Percentiles rank a stretch among this genome's conserved stretches.
Conservation (phyloP, 2,329 filamentous ascomycete species). For the Colletotrichum abscissum region DNA sequence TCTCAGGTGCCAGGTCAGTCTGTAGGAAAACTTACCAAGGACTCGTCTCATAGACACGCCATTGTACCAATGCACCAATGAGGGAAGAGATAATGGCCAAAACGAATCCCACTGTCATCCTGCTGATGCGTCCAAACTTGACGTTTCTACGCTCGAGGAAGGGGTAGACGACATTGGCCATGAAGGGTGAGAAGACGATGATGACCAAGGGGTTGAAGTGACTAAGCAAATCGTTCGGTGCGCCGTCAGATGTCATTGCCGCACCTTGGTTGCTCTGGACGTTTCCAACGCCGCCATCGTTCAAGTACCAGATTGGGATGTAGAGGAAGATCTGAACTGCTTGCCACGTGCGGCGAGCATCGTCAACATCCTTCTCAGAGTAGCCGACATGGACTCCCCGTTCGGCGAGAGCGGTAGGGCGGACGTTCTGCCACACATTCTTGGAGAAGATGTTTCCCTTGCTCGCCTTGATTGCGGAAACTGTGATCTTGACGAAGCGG, state of each 20-base stretch:
- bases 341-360: constrained; percentile 64
- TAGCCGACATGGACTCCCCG: constrained; percentile 64
- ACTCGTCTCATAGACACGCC: constrained; percentile 66
- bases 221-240: constrained; percentile 70
- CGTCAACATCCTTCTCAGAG: constrained; percentile 74
- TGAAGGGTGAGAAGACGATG: constrained; percentile 66
- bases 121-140: constrained; percentile 67
- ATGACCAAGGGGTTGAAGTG: constrained; percentile 71
- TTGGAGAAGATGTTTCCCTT: constrained; percentile 64
- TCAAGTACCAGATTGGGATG: constrained; percentile 52
- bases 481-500: constrained; percentile 67
- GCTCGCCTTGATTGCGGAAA: constrained; percentile 63
- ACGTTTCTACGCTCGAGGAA: constrained; percentile 61
- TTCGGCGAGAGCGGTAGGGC: constrained; percentile 63
- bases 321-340: constrained; percentile 56
- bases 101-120: constrained; percentile 69
- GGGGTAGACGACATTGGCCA: constrained; percentile 67
- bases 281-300: constrained; percentile 53
- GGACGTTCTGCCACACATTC: constrained; percentile 69
- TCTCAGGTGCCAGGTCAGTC: too few species aligned
- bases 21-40: constrained; percentile 51
- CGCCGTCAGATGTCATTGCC: constrained; percentile 58
- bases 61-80: constrained; percentile 66
- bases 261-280: constrained; percentile 50
- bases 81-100: constrained; percentile 61